These are phyloP conservation scores for Amanita pallidorosea DNA, from an alignment of 768 basidiomycete species.

Conservation along the genomic window DNA sequence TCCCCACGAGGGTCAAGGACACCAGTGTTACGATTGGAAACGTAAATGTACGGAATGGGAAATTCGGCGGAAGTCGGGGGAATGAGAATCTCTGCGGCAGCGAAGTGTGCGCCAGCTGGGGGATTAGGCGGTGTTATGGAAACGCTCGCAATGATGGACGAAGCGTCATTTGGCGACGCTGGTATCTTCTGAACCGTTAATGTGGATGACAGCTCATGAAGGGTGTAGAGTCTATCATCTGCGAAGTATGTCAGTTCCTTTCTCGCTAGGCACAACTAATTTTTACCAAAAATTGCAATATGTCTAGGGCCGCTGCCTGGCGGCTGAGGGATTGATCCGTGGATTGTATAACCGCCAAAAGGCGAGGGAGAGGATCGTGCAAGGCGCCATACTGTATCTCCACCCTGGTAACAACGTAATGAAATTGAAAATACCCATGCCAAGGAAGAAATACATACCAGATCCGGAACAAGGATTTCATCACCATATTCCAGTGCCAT, in stretches of 20 bases:
- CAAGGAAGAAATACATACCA: constrained; percentile 27
- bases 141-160: constrained; percentile 24
- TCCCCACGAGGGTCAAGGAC: constrained; percentile 26
- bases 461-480: constrained; percentile 56
- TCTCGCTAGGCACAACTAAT: background rate
- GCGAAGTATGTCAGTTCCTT: constrained; percentile 1
- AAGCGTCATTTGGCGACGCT: constrained; percentile 27
- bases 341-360: constrained; percentile 38
- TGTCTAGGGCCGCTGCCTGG: constrained; percentile 57
- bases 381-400: constrained; percentile 61
- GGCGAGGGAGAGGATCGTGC: constrained; percentile 26
- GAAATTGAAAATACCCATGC: constrained; percentile 3
- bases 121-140: constrained; percentile 26
- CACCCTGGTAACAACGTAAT: constrained; percentile 34
- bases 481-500: constrained; percentile 45
- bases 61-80: constrained; percentile 22
- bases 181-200: constrained; percentile 32
- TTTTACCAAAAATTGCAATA: constrained; percentile 23
- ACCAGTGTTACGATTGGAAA: constrained; percentile 36
- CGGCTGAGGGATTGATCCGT: constrained; percentile 51
- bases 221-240: constrained; percentile 31
- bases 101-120: constrained; percentile 26
- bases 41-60: constrained; percentile 29
- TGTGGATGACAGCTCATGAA: constrained; percentile 23
- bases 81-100: constrained; percentile 36